Evolutionary conservation across 768 basidiomycete species (phyloP), one percentile per base, ranked within the genome.

Genomic region (Tephrocybe sp.): DNA sequence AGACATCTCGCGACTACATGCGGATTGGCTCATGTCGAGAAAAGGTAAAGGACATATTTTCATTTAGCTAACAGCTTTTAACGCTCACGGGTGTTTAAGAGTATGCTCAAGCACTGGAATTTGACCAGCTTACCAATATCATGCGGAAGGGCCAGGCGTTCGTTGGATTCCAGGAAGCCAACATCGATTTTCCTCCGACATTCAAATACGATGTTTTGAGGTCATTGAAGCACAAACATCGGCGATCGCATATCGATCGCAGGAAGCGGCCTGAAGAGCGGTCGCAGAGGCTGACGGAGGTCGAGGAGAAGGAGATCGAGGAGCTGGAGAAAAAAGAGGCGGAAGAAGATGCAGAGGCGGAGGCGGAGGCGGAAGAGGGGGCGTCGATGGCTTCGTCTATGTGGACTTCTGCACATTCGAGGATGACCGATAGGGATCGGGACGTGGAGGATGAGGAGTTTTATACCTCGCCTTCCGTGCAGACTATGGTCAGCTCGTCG

Each of bases 191-290:
- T 56, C 83, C 92, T 4, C 94, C 94, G 0, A 97, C 95, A 0
- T 98, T 95, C 78, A 97, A 97, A 61, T 93, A 92, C 62, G 87
- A 95, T 58, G 87, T 95, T 6, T 66, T 82, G 48, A 78, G 79
- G 20, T 77, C 78, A 2, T 63, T 77, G 16, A 86, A 82, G 65
- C 75, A 73, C 53, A 78, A 75, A 62, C 71, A 72, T 22, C 68
- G 62, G 33, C 45, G 53, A 32, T 68, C 70, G 8, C 73, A 68
- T 52, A 65, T 67, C n/a, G 67, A 68, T 41, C 68, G 62, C 56
- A 70, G 69, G 55, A 62, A 56, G 45, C 60, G 61, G 59, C 68
- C 44, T 63, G 69, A 39, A 55, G 75, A 75, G 6, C 67, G 67
- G 40, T 48, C 51, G 36, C 59, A 47, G 42, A 65, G 49, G 40